Evolutionary conservation across 441 rosid genomes (phyloP), one percentile per base, ranked within the genome.

Genomic region (Pelargonium citronellum): DNA sequence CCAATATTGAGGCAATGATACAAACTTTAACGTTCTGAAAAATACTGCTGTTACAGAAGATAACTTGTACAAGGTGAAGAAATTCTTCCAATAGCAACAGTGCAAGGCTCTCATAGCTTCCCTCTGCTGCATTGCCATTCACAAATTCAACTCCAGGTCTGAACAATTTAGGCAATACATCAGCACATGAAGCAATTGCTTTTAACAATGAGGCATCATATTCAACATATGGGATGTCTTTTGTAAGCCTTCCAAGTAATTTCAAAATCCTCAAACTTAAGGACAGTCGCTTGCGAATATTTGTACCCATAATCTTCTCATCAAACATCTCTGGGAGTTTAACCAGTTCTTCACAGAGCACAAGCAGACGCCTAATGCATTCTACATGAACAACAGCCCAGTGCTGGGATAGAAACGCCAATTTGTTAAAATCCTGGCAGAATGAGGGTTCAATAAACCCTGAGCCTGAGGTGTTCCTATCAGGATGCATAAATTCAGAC

Each of bases 371-470:
- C 73, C 73, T 79, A 66, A 89, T 80, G 71, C 87, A 88, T 70
- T 82, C 86, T 63, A 87, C 75, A 71, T 96, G 99, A 75, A 83
- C 85, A 81, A 89, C 82, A 67, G 97, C 97, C 88, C 95, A 92
- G 74, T 91, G 99, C 77, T 87, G 98, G 69, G 82, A 85, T 58
- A 89, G 78, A 77, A 87, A 89, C 69, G 83, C 80, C 78, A 91
- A 80, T 71, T 79, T 85, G 75, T 86, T 83, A 79, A 74, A 71
- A 82, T 87, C 87, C 74, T 82, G 86, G 71, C 73, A 84, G 67
- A 76, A 71, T 73, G 80, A 47, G 70, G 87, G 77, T 64, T 81
- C 83, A 68, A 58, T 71, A 37, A 73, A 81, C 64, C 86, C 85
- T 69, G 81, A 82, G 74, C 85, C 85, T 69, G 81, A 82, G 73